These are phyloP conservation scores for Coemansia erecta DNA, from an alignment of 192 early-diverging fungal species.

Conservation along the genomic window DNA sequence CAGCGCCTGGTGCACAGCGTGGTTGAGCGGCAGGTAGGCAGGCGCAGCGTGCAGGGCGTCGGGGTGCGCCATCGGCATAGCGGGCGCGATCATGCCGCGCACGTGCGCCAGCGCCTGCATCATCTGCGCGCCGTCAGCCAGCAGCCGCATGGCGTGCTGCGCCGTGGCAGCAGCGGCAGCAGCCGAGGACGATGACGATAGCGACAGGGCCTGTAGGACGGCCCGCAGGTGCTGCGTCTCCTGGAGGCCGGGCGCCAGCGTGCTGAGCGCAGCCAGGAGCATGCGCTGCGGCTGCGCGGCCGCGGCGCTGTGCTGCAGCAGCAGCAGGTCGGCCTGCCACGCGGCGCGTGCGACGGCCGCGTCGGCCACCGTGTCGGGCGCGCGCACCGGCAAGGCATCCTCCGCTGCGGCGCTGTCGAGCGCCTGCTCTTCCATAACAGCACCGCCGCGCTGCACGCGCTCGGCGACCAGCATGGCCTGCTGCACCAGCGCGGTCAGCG, in stretches of 20 bases:
- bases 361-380: constrained; percentile 11
- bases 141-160: too few relatives aligned
- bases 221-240: constrained; percentile 1
- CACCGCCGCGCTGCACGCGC: constrained; percentile 38
- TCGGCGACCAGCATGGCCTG: constrained; percentile 32
- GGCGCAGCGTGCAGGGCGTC: constrained; percentile 15
- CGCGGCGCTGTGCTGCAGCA: too few relatives aligned
- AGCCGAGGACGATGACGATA: too few relatives aligned
- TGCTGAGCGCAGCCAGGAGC: constrained; percentile 30
- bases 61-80: background rate
- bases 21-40: constrained; percentile 17
- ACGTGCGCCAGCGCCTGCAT: too few relatives aligned
- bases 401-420: too few relatives aligned
- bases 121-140: background rate
- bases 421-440: too few relatives aligned
- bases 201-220: background rate
- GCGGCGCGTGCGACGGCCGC: constrained; percentile 10
- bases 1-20: constrained; percentile 16
- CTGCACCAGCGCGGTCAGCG: constrained; percentile 28
- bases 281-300: constrained; percentile 6
- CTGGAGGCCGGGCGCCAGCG: constrained; percentile 8
- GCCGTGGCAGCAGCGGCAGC: too few relatives aligned
- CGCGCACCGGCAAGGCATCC: background rate
- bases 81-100: too few relatives aligned
- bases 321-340: constrained; percentile 38